A percentile compares a stretch with the other conserved stretches of the same genome.
These are phyloP conservation scores for Aureoboletus auriporus DNA, from an alignment of 768 basidiomycete genomes.

Conservation along the genomic window DNA sequence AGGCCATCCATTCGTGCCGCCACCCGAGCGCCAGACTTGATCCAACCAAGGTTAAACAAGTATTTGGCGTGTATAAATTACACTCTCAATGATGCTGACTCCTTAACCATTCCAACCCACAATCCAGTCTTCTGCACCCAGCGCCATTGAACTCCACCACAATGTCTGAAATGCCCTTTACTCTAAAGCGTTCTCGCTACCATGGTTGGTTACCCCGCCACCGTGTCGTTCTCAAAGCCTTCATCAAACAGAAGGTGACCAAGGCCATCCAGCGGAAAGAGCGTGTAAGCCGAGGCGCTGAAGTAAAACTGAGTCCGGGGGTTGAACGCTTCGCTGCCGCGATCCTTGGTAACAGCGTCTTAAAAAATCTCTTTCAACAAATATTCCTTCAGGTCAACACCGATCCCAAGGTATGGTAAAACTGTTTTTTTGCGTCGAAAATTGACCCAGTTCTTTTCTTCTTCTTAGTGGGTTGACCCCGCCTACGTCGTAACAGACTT, in stretches of 20 bases:
- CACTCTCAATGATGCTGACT: neutral
- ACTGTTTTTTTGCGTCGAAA: neutral
- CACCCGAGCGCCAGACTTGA: neutral
- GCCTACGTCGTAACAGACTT: neutral
- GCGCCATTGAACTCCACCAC: neutral
- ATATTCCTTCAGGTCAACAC: constrained; percentile 4
- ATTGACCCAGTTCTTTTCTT: neutral
- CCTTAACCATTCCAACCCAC: neutral
- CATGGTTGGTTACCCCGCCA: constrained; percentile 1
- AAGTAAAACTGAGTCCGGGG: neutral
- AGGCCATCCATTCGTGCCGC: neutral
- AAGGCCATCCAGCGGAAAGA: neutral
- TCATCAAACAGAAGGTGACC: neutral
- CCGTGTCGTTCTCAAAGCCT: neutral
- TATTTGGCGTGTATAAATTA: neutral
- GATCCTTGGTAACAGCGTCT: neutral
- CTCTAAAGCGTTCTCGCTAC: neutral
- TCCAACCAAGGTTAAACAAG: neutral
- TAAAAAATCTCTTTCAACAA: neutral
- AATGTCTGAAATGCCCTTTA: neutral
- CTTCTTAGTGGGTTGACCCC: constrained; percentile 2
- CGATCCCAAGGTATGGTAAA: neutral
- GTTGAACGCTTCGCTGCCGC: neutral
- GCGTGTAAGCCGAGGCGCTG: neutral
- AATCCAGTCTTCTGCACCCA: neutral